Conservation (phyloP, 208 protist species). For the Trypanosoma vivax region DNA sequence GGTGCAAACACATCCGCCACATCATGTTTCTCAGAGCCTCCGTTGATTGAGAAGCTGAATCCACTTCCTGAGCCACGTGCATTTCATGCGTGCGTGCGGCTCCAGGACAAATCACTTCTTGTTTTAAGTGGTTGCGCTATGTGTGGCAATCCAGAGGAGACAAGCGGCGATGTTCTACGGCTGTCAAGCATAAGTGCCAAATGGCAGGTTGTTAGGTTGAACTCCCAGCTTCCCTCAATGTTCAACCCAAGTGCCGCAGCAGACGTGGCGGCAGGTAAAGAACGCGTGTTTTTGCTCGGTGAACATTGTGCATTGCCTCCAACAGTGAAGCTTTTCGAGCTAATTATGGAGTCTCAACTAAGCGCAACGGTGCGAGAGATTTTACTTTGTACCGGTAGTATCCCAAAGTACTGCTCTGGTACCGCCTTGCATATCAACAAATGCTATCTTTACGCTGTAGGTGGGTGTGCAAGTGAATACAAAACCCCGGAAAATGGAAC, state of each 20-base stretch:
- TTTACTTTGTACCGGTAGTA: conserved; percentile 8
- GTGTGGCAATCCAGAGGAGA: not conserved
- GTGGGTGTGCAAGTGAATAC: conserved; percentile 2
- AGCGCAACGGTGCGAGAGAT: conserved; percentile 2
- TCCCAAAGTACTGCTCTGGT: conserved; percentile 35
- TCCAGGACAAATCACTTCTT: conserved; percentile 51
- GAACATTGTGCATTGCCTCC: conserved; percentile 1
- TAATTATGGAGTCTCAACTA: not conserved
- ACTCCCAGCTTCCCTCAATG: conserved; percentile 17
- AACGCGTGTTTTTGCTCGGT: conserved; percentile 13
- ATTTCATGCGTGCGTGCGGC: conserved; percentile 41
- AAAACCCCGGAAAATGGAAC: not conserved
- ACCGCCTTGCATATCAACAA: conserved; percentile 32
- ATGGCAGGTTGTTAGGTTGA: conserved; percentile 3
- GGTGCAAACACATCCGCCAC: no score
- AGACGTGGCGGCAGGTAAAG: conserved; percentile 11
- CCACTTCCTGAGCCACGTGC: conserved; percentile 51
- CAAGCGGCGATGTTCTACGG: not conserved
- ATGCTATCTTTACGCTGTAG: conserved; percentile 46
- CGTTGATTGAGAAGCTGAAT: conserved; percentile 20
- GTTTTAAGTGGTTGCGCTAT: conserved; percentile 46
- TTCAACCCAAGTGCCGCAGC: conserved; percentile 11
- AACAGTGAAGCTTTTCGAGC: conserved; percentile 6
- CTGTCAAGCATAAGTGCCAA: not conserved
- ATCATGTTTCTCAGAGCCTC: not conserved